phyloP scores from a whole-genome alignment of 1,139 yeast species.

The Meyerozyma carpophila region DNA sequence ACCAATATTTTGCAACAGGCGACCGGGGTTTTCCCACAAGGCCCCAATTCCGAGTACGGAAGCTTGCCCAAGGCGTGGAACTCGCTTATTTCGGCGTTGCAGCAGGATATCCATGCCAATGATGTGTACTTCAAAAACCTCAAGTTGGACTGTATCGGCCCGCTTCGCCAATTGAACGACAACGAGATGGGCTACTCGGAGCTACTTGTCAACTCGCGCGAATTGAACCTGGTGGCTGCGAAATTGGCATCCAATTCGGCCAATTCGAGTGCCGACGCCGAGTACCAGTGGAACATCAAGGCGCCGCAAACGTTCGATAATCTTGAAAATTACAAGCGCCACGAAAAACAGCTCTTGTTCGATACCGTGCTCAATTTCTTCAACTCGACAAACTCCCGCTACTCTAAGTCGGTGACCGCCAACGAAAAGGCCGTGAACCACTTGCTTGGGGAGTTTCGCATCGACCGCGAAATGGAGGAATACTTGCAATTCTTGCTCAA shows the following conservation, averaged over 20 bases:
- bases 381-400: constrained; percentile 51
- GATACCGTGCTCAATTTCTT: constrained; percentile 66
- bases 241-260: constrained; percentile 10
- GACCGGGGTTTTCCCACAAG: neutral
- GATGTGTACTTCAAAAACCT: constrained; percentile 48
- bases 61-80: constrained; percentile 54
- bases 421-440: constrained; percentile 67
- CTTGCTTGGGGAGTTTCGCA: constrained; percentile 43
- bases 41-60: constrained; percentile 39
- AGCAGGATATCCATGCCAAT: constrained; percentile 48
- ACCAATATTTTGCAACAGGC: constrained; percentile 9
- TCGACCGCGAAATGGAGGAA: constrained; percentile 33
- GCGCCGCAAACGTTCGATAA: constrained; percentile 76
- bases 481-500: constrained; percentile 32
- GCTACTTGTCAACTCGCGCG: constrained; percentile 36
- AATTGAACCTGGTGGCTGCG: constrained; percentile 31
- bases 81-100: constrained; percentile 46
- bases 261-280: constrained; percentile 13
- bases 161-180: constrained; percentile 47
- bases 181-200: constrained; percentile 48
- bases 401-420: constrained; percentile 39
- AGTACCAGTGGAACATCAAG: constrained; percentile 62
- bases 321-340: constrained; percentile 69
- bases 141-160: constrained; percentile 52
- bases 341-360: constrained; percentile 62